Base-by-base conservation (phyloP, 2,329 filamentous ascomycete genomes). In the Tolypocladium nubicola region DNA sequence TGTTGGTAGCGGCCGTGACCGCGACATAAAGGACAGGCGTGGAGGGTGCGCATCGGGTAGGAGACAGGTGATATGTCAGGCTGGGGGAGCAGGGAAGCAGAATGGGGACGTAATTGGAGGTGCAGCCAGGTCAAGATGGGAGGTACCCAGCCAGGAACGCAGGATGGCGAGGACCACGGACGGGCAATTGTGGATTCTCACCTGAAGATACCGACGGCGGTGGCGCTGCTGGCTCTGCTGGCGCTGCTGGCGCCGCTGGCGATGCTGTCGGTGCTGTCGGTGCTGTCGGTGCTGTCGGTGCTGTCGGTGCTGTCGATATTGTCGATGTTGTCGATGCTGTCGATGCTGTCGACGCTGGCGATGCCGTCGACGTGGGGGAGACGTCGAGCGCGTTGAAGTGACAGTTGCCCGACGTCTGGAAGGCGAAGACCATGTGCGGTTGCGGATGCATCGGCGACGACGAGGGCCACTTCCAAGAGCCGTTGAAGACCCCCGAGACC, bases 401-500 rank as follows among this genome's bases (percentile, higher is more conserved):
- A 3, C 43, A 19, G 30, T 16, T n/a, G 30, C 37, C n/a, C 21
- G 37, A 40, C 40, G 54, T 53, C 45, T 38, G 38, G n/a, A 57
- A 54, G 33, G 54, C 40, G 23, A 53, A 21, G 33, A 58, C 45
- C 52, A 55, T 56, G n/a, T 52, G 58, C 19, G 53, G 56, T 2
- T 45, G 35, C 19, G 55, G 10, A 26, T 52, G 47, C 41, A 50
- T 45, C 16, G 40, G 41, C 13, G 57, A 45, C 13, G 57, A 52
- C 19, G 50, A 35, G 8, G 59, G 52, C 59, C 59, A 59, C 33
- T 30, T 43, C 61, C 58, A 61, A 26, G 56, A 30, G 30, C 52
- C 21, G 38, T 61, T 57, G 35, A 56, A 39, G 4, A 56, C 23
- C 39, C 52, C 14, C 11, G 14, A 23, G 5, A 19, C 39, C 3